Evolutionary conservation across 768 basidiomycete species (phyloP), one percentile per base, ranked within the genome.

Genomic region (Galerina marginata): DNA sequence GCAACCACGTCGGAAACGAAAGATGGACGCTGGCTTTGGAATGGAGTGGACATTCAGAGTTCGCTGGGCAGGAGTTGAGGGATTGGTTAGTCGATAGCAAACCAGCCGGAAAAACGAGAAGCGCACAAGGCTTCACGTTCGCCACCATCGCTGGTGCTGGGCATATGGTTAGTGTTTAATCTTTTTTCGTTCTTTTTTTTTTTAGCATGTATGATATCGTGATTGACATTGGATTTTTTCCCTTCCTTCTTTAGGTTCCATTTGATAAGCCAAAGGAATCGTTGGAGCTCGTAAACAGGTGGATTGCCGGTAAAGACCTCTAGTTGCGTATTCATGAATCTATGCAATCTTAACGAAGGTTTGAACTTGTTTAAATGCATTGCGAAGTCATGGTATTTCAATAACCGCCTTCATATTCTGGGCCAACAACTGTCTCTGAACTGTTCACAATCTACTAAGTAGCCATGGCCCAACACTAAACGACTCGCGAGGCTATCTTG

Each of bases 1-100:
- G 90, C 72, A 91, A 91, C 69, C 88, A 86, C 81, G 74, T 90
- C 26, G 89, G 87, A 5, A 93, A 93, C 69, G 83, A 88, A 66
- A 76, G 81, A 29, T 93, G 91, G 91, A 85, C 86, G 6, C 73
- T 87, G 51, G 74, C 75, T 29, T 77, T 95, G 61, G 85, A 90
- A 56, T 94, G 93, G 93, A 84, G 81, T 47, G 90, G 90, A 2
- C 74, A 81, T 51, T 66, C 65, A 61, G 81, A 65, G 76, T 79
- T 66, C 85, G 70, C 9, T 51, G 70, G 6, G 59, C 64, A 64
- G 75, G 74, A 77, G 15, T 71, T 87, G 70, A 74, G 81, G 55
- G 83, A 85, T 38, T 93, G 92, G 92, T 65, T 70, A 4, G 75
- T 88, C 0, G 79, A 83, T 54, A 77, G 86, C 71, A 62, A 74